These are phyloP conservation scores for Calonectria multiphialidica DNA, from an alignment of 2,329 filamentous ascomycete genomes.

Conservation along the genomic window DNA sequence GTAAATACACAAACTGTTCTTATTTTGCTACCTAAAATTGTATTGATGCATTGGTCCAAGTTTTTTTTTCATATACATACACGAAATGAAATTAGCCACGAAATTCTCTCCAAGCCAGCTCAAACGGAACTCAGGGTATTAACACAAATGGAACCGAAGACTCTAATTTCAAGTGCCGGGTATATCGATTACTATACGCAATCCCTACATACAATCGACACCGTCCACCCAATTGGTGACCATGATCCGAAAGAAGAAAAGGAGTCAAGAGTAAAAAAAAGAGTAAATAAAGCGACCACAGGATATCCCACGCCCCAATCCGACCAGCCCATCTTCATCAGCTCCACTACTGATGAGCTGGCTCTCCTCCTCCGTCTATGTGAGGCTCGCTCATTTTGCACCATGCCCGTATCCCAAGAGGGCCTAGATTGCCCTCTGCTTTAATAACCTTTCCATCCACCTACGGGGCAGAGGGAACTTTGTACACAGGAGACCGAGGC, in stretches of 20 bases:
- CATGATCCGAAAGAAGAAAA: conserved; percentile 39
- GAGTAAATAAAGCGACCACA: conserved; percentile 47
- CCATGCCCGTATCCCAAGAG: conserved; percentile 38
- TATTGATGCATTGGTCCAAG: neutral
- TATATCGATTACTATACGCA: conserved; percentile 46
- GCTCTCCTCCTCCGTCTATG: conserved; percentile 29
- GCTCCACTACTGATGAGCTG: conserved; percentile 24
- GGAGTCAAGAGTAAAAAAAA: conserved; percentile 42
- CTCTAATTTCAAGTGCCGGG: conserved; percentile 36
- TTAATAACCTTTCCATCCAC: conserved; percentile 30
- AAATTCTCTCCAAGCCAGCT: neutral
- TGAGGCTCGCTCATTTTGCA: conserved; percentile 35
- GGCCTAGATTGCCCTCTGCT: conserved; percentile 33
- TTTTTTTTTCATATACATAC: neutral
- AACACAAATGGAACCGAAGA: neutral
- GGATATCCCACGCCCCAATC: conserved; percentile 37
- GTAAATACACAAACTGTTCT: no score
- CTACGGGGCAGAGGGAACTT: conserved; percentile 24
- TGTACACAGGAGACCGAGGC: conserved; percentile 41
- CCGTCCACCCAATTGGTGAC: conserved; percentile 34
- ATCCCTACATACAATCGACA: conserved; percentile 47
- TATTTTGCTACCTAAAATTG: neutral
- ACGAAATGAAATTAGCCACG: neutral
- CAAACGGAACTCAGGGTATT: neutral
- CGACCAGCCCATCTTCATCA: conserved; percentile 31